These are phyloP conservation scores for Saccharata proteae DNA, from an alignment of 2,329 filamentous ascomycete species.

Conservation along the genomic window DNA sequence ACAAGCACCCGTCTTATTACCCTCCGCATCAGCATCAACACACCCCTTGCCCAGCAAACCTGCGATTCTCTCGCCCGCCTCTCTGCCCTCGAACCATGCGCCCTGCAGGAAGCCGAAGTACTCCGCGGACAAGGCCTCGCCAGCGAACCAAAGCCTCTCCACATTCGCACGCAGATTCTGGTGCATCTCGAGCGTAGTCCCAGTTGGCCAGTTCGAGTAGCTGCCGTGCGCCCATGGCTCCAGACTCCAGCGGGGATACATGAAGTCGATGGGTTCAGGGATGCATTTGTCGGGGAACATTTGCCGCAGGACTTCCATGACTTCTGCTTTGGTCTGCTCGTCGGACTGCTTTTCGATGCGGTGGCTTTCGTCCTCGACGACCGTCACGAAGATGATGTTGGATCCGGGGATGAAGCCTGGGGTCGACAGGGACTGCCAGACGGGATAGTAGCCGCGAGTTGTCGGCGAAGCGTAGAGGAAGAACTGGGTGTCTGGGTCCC, in stretches of 20 bases:
- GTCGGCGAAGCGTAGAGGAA: slow-evolving; percentile 40
- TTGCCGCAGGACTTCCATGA: slow-evolving; percentile 43
- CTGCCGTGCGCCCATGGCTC: slow-evolving; percentile 44
- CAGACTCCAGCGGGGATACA: slow-evolving; percentile 47
- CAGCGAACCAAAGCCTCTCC: slow-evolving; percentile 50
- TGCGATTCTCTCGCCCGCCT: slow-evolving; percentile 21
- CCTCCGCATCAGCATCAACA: slow-evolving; percentile 11
- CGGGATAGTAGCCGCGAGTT: slow-evolving; percentile 42
- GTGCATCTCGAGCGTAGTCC: slow-evolving; percentile 51
- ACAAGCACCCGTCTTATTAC: slow-evolving; percentile 12
- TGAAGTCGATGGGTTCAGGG: slow-evolving; percentile 48
- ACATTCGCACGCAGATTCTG: slow-evolving; percentile 57
- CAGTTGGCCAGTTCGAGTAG: slow-evolving; percentile 57
- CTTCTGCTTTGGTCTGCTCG: slow-evolving; percentile 44
- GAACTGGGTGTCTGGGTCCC: slow-evolving; percentile 43
- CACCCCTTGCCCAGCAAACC: slow-evolving; percentile 16
- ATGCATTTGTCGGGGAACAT: slow-evolving; percentile 50
- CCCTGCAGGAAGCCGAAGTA: slow-evolving; percentile 55
- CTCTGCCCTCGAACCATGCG: slow-evolving; percentile 24
- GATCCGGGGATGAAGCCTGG: slow-evolving; percentile 48
- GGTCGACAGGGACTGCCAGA: slow-evolving; percentile 52
- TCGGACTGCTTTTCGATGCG: slow-evolving; percentile 48
- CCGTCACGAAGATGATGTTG: slow-evolving; percentile 54
- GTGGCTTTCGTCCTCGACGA: slow-evolving; percentile 45
- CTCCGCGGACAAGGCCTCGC: slow-evolving; percentile 49